A percentile compares a stretch with the other conserved stretches of the same genome.
These are phyloP conservation scores for Arabidopsis hybrid DNA, from an alignment of 441 rosid genomes.

Conservation along the genomic window DNA sequence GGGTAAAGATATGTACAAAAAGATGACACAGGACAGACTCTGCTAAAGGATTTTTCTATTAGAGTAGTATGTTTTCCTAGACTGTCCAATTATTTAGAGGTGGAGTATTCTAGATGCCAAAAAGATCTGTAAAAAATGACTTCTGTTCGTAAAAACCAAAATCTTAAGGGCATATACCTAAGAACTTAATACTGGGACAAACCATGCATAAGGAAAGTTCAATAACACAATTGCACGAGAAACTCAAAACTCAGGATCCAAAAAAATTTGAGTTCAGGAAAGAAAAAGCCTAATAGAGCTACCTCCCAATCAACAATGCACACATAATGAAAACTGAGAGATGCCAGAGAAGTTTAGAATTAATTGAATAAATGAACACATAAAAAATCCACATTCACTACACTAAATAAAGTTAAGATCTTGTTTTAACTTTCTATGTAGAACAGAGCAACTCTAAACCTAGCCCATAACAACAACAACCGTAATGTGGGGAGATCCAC, in stretches of 20 bases:
- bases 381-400: background rate
- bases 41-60: conserved; percentile 11
- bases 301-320: background rate
- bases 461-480: background rate
- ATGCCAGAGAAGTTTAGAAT: conserved; percentile 3
- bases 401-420: background rate
- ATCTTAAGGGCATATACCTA: background rate
- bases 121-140: background rate
- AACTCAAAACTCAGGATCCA: conserved; percentile 3
- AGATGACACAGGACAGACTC: conserved; percentile 12
- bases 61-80: conserved; percentile 19
- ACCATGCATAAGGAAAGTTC: background rate
- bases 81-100: background rate
- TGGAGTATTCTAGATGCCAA: background rate
- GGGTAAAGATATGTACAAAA: conserved; percentile 12
- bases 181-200: background rate
- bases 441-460: background rate
- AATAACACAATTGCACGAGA: background rate
- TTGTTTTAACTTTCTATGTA: background rate
- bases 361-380: background rate
- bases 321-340: background rate
- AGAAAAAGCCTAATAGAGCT: background rate
- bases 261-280: background rate
- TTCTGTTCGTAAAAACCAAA: background rate
- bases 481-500: background rate